Conservation (phyloP, 352 stramenopile species). For the Phytophthora crassamura region DNA sequence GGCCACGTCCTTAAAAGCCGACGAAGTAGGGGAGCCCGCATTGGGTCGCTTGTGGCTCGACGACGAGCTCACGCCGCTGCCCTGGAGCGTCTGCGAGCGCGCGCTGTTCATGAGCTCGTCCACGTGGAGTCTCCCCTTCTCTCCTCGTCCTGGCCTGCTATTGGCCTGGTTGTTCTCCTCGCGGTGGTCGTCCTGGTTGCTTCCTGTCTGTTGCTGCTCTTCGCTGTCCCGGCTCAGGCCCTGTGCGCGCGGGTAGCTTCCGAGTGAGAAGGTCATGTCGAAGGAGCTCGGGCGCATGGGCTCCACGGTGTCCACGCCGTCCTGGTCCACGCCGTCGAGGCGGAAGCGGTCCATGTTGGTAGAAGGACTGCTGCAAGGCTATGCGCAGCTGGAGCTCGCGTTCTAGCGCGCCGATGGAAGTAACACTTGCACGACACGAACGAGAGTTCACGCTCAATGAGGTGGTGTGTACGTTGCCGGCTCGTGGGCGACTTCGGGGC, state of each 20-base stretch:
- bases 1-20: slow-evolving; percentile 46
- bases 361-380: neutral
- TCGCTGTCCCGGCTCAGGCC: slow-evolving; percentile 38
- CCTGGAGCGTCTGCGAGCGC: slow-evolving; percentile 24
- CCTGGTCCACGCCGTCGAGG: slow-evolving; percentile 78
- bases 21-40: slow-evolving; percentile 35
- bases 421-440: slow-evolving; percentile 1
- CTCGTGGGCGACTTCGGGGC: neutral
- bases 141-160: slow-evolving; percentile 30
- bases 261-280: slow-evolving; percentile 88
- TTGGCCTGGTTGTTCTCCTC: slow-evolving; percentile 20
- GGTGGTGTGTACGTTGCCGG: neutral
- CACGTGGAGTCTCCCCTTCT: slow-evolving; percentile 58
- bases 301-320: slow-evolving; percentile 81
- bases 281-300: slow-evolving; percentile 89
- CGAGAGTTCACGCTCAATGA: slow-evolving; percentile 1
- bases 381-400: neutral
- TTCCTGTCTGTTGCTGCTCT: slow-evolving; percentile 14
- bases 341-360: slow-evolving; percentile 84
- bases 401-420: slow-evolving; percentile 6
- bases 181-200: slow-evolving; percentile 31
- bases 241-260: slow-evolving; percentile 45
- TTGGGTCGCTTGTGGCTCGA: slow-evolving; percentile 22
- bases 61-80: slow-evolving; percentile 13
- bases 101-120: slow-evolving; percentile 40